Percentiles rank a stretch among this genome's conserved stretches.
phyloP scores from a whole-genome alignment of 768 basidiomycete genomes.

The Neoboletus magnificus region DNA sequence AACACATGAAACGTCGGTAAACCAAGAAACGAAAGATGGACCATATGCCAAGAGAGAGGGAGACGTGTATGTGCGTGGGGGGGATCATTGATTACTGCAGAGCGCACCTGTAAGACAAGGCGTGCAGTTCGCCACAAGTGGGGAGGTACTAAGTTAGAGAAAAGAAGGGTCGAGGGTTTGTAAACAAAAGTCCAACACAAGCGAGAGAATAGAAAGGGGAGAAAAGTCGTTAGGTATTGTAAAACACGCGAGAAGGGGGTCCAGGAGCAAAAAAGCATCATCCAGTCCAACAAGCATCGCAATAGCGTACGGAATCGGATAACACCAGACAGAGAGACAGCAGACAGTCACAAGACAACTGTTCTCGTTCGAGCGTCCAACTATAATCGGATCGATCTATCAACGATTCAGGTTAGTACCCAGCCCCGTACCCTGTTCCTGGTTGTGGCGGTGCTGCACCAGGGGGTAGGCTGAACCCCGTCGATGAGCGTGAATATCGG shows the following conservation, averaged over 20 bases:
- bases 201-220: slow-evolving; percentile 3
- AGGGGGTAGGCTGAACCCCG: slow-evolving; percentile 57
- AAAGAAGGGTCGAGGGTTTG: not conserved
- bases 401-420: slow-evolving; percentile 2
- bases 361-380: slow-evolving; percentile 8
- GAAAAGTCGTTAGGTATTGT: slow-evolving; percentile 10
- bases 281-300: slow-evolving; percentile 12
- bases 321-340: not conserved
- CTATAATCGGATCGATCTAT: not conserved
- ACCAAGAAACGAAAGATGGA: not conserved
- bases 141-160: slow-evolving; percentile 10
- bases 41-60: not conserved
- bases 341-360: not conserved
- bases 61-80: not conserved
- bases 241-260: not conserved
- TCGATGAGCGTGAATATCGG: slow-evolving; percentile 66
- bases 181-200: slow-evolving; percentile 7
- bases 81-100: not conserved
- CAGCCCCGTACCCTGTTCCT: slow-evolving; percentile 18
- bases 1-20: not conserved
- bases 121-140: not conserved
- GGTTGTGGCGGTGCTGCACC: slow-evolving; percentile 69
- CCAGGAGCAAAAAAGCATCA: slow-evolving; percentile 1
- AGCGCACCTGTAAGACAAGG: not conserved
- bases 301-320: slow-evolving; percentile 1